These are phyloP conservation scores for Termitomyces bulborhizus DNA, from an alignment of 768 basidiomycete species.

Conservation along the genomic window DNA sequence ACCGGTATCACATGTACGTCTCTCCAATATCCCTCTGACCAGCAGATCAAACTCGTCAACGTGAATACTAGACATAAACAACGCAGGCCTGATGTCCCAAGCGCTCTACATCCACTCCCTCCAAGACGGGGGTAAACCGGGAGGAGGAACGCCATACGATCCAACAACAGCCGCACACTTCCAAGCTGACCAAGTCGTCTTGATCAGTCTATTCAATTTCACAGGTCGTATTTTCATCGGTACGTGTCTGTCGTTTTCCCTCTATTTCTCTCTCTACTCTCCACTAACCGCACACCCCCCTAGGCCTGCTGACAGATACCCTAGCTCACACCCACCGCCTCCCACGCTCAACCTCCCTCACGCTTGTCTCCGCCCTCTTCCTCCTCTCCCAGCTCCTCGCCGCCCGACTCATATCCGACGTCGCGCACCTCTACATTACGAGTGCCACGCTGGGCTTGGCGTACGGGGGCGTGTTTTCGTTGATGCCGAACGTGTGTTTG, in stretches of 20 bases:
- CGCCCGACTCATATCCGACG: conserved; percentile 49
- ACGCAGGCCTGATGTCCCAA: conserved; percentile 67
- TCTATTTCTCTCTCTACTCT: background rate
- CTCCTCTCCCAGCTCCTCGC: conserved; percentile 66
- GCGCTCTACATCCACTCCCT: conserved; percentile 55
- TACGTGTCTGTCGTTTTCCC: conserved; percentile 17
- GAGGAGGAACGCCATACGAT: conserved; percentile 48
- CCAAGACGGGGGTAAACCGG: background rate
- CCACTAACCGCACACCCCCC: background rate
- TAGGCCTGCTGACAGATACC: conserved; percentile 65
- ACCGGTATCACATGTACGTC: conserved; percentile 70
- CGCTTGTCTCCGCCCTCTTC: conserved; percentile 60
- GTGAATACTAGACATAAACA: conserved; percentile 58
- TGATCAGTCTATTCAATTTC: conserved; percentile 78
- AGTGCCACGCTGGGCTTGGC: conserved; percentile 49
- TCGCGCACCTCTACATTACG: conserved; percentile 63
- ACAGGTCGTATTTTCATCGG: conserved; percentile 73
- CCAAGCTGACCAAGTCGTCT: conserved; percentile 84
- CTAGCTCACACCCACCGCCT: conserved; percentile 46
- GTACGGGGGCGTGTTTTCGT: conserved; percentile 68
- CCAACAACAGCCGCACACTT: conserved; percentile 60
- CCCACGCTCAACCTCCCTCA: conserved; percentile 67
- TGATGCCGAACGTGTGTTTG: conserved; percentile 69
- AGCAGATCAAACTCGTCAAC: too few species aligned
- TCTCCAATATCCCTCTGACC: background rate